Conservation (phyloP, 805 yeast genomes). For the Isabelozyma pseudorhagii region DNA sequence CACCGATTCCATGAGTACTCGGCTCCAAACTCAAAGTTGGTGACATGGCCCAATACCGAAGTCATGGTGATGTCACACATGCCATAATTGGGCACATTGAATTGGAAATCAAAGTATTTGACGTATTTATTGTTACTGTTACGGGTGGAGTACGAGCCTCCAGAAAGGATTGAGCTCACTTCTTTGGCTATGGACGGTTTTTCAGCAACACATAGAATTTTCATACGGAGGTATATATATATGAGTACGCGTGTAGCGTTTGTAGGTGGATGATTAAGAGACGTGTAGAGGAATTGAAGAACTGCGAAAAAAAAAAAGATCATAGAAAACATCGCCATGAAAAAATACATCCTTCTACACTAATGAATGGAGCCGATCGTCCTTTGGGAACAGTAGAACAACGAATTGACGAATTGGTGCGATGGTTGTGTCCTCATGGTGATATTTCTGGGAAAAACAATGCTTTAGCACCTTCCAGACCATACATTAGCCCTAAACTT, state of each 20-base stretch:
- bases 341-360: not conserved
- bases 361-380: not conserved
- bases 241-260: not conserved
- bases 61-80: slow-evolving; percentile 84
- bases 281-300: not conserved
- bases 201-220: slow-evolving; percentile 91
- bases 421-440: not conserved
- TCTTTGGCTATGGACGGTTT: slow-evolving; percentile 92
- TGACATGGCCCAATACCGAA: slow-evolving; percentile 84
- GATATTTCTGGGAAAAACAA: not conserved
- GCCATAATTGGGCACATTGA: slow-evolving; percentile 60
- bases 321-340: not conserved
- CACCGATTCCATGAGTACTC: slow-evolving; percentile 65
- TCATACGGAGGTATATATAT: slow-evolving; percentile 43
- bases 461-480: not conserved
- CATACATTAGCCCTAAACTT: not conserved
- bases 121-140: slow-evolving; percentile 57
- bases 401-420: not conserved
- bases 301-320: too few relatives aligned
- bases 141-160: slow-evolving; percentile 54
- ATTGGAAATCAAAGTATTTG: slow-evolving; percentile 76
- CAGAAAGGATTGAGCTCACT: slow-evolving; percentile 71
- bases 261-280: not conserved
- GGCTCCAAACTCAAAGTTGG: slow-evolving; percentile 60
- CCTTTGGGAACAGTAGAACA: not conserved